A percentile compares a stretch with the other conserved stretches of the same genome.
Conservation (phyloP, 768 basidiomycete genomes). For the Xerocomellus amylosporus region DNA sequence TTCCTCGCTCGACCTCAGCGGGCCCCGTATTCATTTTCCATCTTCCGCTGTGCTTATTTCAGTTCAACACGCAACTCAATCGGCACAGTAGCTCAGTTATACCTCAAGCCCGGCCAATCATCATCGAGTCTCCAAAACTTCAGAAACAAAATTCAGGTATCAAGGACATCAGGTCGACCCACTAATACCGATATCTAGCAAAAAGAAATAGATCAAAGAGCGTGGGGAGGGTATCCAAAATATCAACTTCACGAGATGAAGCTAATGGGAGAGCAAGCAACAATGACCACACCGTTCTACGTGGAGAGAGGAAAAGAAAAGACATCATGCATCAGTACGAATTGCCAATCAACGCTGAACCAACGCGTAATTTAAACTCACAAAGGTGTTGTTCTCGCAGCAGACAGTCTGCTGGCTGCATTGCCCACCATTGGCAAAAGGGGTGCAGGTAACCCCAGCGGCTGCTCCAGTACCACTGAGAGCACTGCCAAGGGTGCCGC, state of each 20-base stretch:
- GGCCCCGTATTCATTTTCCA: too few species aligned
- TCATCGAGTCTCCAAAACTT: too few species aligned
- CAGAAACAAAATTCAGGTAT: too few species aligned
- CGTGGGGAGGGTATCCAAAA: neutral
- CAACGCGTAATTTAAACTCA: neutral
- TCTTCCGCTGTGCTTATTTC: too few species aligned
- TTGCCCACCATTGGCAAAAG: fast-evolving
- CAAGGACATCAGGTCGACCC: too few species aligned
- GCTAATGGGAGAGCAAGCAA: neutral
- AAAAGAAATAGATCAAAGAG: too few species aligned
- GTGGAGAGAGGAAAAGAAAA: neutral
- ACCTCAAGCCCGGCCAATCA: too few species aligned
- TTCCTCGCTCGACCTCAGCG: too few species aligned
- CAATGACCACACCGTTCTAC: neutral
- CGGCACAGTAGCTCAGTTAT: too few species aligned
- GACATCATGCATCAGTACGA: neutral
- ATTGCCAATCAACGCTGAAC: neutral
- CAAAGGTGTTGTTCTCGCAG: neutral
- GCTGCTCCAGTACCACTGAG: neutral
- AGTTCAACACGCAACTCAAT: too few species aligned
- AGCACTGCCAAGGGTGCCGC: too few species aligned
- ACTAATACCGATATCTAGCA: too few species aligned
- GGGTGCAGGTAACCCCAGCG: neutral
- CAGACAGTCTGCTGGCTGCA: neutral
- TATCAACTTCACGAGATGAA: neutral